Evolutionary conservation across 2,329 filamentous ascomycete species (phyloP).

Genomic region (Amauroascus verrucosus): DNA sequence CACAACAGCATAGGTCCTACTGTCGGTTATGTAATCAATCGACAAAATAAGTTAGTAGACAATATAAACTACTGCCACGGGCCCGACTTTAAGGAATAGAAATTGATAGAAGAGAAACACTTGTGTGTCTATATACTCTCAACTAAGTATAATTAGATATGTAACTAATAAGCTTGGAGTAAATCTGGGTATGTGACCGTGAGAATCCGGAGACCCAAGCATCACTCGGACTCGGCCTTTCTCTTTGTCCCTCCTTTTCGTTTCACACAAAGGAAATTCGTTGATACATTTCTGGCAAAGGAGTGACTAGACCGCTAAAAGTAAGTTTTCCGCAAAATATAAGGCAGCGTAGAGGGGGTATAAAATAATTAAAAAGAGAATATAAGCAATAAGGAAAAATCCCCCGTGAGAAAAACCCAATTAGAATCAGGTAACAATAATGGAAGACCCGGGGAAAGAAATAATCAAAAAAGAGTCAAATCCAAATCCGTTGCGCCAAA

Average conservation of each 20-base stretch:
- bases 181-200: no score
- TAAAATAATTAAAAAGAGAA: neutral
- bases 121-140: no score
- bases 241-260: neutral
- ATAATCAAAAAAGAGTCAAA: neutral
- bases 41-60: no score
- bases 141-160: no score
- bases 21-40: no score
- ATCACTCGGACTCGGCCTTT: no score
- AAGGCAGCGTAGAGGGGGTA: neutral
- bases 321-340: neutral
- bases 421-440: constrained; percentile 2
- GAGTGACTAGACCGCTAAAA: neutral
- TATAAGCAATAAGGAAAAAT: constrained; percentile 2
- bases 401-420: neutral
- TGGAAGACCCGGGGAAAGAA: neutral
- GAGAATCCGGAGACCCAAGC: no score
- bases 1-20: no score
- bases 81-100: no score
- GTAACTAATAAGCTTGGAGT: no score
- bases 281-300: neutral
- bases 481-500: constrained; percentile 8
- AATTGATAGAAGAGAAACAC: no score
- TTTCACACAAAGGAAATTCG: constrained; percentile 7
- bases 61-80: no score